Evolutionary conservation across 768 basidiomycete species (phyloP).

Genomic region (Tremella yokohamensis): DNA sequence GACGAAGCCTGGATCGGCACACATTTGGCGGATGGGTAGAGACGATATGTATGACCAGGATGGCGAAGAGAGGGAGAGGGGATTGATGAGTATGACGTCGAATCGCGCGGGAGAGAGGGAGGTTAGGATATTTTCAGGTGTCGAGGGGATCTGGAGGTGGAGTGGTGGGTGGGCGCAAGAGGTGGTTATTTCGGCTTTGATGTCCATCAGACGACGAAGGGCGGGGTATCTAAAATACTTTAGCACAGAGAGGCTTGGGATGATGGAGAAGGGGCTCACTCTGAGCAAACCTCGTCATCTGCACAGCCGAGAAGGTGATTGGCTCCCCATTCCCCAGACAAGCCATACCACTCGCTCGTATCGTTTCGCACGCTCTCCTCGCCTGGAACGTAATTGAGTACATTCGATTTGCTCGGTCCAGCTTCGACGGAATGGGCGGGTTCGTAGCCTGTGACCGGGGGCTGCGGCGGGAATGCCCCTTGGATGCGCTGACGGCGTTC

Average conservation of each 20-base stretch:
- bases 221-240: conserved; percentile 74
- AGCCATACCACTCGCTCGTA: conserved; percentile 84
- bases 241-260: too few species aligned
- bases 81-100: conserved; percentile 86
- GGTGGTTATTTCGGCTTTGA: conserved; percentile 77
- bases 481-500: conserved; percentile 17
- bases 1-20: conserved; percentile 87
- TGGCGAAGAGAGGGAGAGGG: conserved; percentile 52
- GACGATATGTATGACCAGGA: conserved; percentile 79
- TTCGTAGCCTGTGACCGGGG: background rate
- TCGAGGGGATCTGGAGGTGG: conserved; percentile 59
- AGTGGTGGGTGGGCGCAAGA: conserved; percentile 67
- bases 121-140: conserved; percentile 9
- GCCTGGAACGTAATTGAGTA: conserved; percentile 74
- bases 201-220: conserved; percentile 72
- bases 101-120: conserved; percentile 62
- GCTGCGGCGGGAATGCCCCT: conserved; percentile 8
- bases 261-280: conserved; percentile 67
- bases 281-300: conserved; percentile 83
- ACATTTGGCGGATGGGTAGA: conserved; percentile 73
- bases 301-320: conserved; percentile 88
- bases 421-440: conserved; percentile 5
- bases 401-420: conserved; percentile 27
- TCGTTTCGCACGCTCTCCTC: conserved; percentile 97
- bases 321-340: conserved; percentile 88